These are phyloP conservation scores for Amanita brunnescens DNA, from an alignment of 768 basidiomycete genomes.

Conservation along the genomic window DNA sequence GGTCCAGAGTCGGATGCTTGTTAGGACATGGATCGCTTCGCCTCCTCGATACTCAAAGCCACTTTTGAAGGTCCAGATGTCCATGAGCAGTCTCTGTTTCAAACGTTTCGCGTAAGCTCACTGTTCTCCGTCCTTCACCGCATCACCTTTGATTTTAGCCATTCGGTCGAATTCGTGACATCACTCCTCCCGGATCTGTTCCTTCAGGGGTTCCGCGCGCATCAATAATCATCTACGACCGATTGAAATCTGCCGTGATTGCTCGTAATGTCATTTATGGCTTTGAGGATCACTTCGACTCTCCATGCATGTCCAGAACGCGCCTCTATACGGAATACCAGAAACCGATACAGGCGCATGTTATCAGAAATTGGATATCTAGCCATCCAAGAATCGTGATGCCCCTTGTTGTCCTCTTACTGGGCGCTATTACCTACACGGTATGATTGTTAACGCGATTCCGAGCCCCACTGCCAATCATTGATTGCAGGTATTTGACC, in stretches of 20 bases:
- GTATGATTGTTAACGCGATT: conserved; percentile 26
- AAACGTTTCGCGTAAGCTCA: conserved; percentile 60
- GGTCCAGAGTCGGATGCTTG: background rate
- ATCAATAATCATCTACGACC: conserved; percentile 53
- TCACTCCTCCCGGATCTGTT: conserved; percentile 49
- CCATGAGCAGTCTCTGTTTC: conserved; percentile 70
- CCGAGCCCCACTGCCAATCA: background rate
- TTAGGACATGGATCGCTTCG: conserved; percentile 81
- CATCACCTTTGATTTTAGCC: conserved; percentile 36
- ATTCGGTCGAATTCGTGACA: conserved; percentile 70
- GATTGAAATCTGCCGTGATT: conserved; percentile 60
- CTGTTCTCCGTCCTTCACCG: background rate
- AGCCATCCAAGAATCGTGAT: conserved; percentile 81
- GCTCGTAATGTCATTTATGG: conserved; percentile 82
- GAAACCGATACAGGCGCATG: conserved; percentile 55
- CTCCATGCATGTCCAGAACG: conserved; percentile 23
- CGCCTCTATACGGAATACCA: conserved; percentile 50
- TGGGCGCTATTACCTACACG: conserved; percentile 87
- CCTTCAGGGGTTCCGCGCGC: conserved; percentile 62
- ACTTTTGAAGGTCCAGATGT: conserved; percentile 86
- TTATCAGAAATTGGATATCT: conserved; percentile 70
- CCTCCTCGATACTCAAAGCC: conserved; percentile 65
- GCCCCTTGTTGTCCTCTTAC: conserved; percentile 73
- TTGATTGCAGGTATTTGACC: conserved; percentile 72
- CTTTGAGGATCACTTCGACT: conserved; percentile 25